Conservation (phyloP, 2,329 filamentous ascomycete genomes). For the Albophoma yamanashiensis region DNA sequence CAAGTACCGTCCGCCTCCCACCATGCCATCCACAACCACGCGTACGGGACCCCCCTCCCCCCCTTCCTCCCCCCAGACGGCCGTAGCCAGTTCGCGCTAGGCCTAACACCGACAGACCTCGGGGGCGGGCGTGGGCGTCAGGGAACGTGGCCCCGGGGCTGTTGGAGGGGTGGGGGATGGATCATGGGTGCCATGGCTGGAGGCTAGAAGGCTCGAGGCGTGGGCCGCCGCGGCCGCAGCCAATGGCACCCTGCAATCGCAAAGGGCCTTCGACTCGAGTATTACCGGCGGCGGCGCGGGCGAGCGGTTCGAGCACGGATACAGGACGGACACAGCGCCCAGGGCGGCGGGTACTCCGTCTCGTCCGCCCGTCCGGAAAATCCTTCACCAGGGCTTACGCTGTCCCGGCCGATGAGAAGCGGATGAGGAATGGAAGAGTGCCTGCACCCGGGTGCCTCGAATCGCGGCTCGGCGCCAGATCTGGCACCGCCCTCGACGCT, state of each 20-base stretch:
- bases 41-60: background rate
- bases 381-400: background rate
- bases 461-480: background rate
- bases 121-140: background rate
- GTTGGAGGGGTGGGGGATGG: background rate
- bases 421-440: background rate
- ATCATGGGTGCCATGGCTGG: background rate
- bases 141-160: conserved; percentile 2
- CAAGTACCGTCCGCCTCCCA: background rate
- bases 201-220: background rate
- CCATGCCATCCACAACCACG: background rate
- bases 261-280: background rate
- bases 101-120: conserved; percentile 2
- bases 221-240: background rate
- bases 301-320: background rate
- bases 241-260: background rate
- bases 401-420: too few species aligned
- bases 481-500: background rate
- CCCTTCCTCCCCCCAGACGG: background rate
- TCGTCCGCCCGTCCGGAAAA: background rate
- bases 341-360: background rate
- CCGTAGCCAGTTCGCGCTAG: conserved; percentile 2
- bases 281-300: background rate
- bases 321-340: background rate
- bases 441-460: background rate